These are phyloP conservation scores for Eucalyptus marginata DNA, from an alignment of 345 rosid species.

Conservation along the genomic window DNA sequence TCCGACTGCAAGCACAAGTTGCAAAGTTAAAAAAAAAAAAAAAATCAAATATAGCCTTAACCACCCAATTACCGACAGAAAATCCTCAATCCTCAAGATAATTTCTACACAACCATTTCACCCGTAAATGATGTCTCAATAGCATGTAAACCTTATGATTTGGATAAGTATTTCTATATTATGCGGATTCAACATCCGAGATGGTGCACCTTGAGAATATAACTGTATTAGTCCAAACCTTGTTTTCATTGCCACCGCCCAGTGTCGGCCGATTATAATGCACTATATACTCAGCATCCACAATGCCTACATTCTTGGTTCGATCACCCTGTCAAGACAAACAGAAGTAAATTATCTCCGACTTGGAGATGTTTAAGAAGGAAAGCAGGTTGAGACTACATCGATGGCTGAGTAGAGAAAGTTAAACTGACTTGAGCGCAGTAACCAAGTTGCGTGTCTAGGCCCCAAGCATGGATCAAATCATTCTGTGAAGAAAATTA, in stretches of 20 bases:
- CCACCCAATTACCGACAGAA: not conserved
- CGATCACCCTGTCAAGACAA: slow-evolving; percentile 42
- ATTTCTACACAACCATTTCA: not conserved
- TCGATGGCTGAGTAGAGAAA: not conserved
- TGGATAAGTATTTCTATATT: not conserved
- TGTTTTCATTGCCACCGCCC: slow-evolving; percentile 15
- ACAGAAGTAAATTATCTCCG: not conserved
- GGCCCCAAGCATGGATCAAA: slow-evolving; percentile 71
- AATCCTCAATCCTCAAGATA: not conserved
- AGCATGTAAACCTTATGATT: not conserved
- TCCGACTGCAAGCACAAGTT: not conserved
- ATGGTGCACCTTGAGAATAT: not conserved
- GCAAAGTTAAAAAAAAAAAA: not conserved
- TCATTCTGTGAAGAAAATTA: slow-evolving; percentile 28
- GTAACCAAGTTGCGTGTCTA: slow-evolving; percentile 57
- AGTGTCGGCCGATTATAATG: slow-evolving; percentile 58
- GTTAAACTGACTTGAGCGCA: slow-evolving; percentile 47
- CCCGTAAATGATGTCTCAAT: not conserved
- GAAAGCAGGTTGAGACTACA: not conserved
- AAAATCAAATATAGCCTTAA: not conserved
- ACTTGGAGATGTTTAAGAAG: not conserved
- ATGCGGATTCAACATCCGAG: not conserved
- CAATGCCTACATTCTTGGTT: slow-evolving; percentile 41
- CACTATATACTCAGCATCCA: slow-evolving; percentile 54
- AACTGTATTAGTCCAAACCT: slow-evolving; percentile 12